Conservation (phyloP, 2,329 filamentous ascomycete genomes). For the Onygenales sp. region DNA sequence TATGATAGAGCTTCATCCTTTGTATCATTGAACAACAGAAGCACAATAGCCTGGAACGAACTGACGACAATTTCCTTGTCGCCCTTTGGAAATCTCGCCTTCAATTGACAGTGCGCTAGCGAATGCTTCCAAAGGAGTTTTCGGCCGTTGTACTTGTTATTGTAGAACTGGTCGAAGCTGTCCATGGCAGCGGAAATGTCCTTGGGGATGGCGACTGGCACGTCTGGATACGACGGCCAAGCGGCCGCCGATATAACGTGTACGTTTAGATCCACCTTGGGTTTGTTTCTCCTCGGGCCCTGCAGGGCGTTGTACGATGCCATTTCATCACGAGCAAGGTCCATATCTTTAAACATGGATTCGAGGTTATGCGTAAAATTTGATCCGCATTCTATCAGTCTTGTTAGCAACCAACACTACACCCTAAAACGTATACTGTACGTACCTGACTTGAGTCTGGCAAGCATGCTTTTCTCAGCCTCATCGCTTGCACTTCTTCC, state of each 20-base stretch:
- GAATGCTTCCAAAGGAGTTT: slow-evolving; percentile 86
- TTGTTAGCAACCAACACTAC: slow-evolving; percentile 5
- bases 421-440: slow-evolving; percentile 1
- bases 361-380: slow-evolving; percentile 96
- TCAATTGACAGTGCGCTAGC: slow-evolving; percentile 81
- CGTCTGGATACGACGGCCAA: slow-evolving; percentile 86
- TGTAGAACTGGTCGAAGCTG: slow-evolving; percentile 78
- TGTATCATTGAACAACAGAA: slow-evolving; percentile 78
- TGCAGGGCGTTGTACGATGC: slow-evolving; percentile 66
- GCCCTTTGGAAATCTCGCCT: slow-evolving; percentile 68
- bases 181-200: slow-evolving; percentile 68
- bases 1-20: slow-evolving; percentile 59
- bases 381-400: slow-evolving; percentile 65
- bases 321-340: slow-evolving; percentile 89
- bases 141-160: slow-evolving; percentile 78
- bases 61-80: slow-evolving; percentile 83
- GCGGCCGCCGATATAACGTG: slow-evolving; percentile 84
- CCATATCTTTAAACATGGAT: slow-evolving; percentile 98
- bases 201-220: slow-evolving; percentile 62
- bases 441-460: slow-evolving; percentile 66
- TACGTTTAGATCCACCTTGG: slow-evolving; percentile 65
- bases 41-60: slow-evolving; percentile 82
- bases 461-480: slow-evolving; percentile 90
- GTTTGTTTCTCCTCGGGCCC: slow-evolving; percentile 49
- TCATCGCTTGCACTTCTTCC: slow-evolving; percentile 86